phyloP scores from a whole-genome alignment of 2,329 filamentous ascomycete genomes.

The Hymenoscyphus occultus region DNA sequence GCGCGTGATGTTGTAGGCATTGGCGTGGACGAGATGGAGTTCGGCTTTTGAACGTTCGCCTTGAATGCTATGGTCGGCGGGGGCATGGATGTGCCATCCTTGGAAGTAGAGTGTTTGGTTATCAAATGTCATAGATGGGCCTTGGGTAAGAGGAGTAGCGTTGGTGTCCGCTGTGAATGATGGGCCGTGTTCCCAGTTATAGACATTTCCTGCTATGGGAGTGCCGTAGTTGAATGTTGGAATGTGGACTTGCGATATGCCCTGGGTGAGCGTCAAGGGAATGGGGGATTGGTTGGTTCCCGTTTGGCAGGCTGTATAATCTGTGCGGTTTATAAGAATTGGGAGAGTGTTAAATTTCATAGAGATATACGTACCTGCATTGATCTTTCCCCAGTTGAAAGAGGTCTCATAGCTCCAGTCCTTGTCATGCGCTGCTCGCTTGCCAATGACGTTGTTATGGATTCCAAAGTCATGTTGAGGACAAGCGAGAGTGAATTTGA shows the following conservation, averaged over 20 bases:
- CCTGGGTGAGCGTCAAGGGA: slow-evolving; percentile 40
- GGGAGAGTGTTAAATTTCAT: not conserved
- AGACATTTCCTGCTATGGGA: slow-evolving; percentile 40
- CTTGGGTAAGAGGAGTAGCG: slow-evolving; percentile 35
- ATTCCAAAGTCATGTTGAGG: slow-evolving; percentile 22
- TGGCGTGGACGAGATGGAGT: slow-evolving; percentile 48
- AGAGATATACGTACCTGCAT: slow-evolving; percentile 27
- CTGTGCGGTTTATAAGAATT: slow-evolving; percentile 21
- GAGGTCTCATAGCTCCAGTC: slow-evolving; percentile 39
- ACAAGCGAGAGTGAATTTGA: slow-evolving; percentile 23
- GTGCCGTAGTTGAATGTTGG: slow-evolving; percentile 43
- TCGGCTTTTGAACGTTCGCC: slow-evolving; percentile 45
- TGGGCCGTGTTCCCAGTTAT: slow-evolving; percentile 50
- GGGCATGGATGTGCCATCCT: slow-evolving; percentile 51
- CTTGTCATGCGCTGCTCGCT: slow-evolving; percentile 15
- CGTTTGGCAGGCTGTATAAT: slow-evolving; percentile 46
- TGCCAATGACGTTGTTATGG: slow-evolving; percentile 15
- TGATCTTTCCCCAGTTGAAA: slow-evolving; percentile 42
- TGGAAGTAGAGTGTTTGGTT: slow-evolving; percentile 46
- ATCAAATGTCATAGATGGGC: slow-evolving; percentile 45
- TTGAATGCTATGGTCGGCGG: slow-evolving; percentile 48
- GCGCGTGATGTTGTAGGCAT: slow-evolving; percentile 40
- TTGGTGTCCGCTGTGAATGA: slow-evolving; percentile 42
- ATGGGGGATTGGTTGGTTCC: slow-evolving; percentile 52
- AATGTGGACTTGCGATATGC: slow-evolving; percentile 41